These are phyloP conservation scores for Cryphonectria radicalis DNA, from an alignment of 2,329 filamentous ascomycete genomes.

Conservation along the genomic window DNA sequence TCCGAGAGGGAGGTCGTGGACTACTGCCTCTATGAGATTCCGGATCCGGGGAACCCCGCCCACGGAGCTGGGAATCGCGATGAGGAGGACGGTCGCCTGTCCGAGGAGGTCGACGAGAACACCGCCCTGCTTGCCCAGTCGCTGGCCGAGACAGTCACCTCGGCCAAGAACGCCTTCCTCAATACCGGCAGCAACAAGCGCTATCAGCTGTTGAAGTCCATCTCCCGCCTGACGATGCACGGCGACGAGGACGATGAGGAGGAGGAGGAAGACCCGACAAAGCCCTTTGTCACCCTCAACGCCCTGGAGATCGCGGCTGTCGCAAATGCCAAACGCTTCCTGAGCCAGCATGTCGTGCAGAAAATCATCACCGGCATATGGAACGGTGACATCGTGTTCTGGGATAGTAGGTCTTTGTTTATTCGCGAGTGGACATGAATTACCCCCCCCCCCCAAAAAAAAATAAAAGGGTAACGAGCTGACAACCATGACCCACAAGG, in stretches of 20 bases:
- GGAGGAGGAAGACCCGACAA: constrained; percentile 65
- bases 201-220: constrained; percentile 55
- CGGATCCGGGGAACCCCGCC: constrained; percentile 43
- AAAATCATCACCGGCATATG: constrained; percentile 84
- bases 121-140: constrained; percentile 51
- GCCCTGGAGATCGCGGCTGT: constrained; percentile 86
- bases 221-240: constrained; percentile 59
- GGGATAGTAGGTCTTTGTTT: constrained; percentile 57
- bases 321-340: constrained; percentile 80
- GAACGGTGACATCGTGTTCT: constrained; percentile 86
- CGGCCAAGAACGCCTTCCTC: constrained; percentile 36
- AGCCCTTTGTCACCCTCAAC: constrained; percentile 78
- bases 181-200: constrained; percentile 50
- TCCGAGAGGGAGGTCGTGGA: constrained; percentile 76
- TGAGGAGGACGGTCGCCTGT: constrained; percentile 43
- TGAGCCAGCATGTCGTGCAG: constrained; percentile 80
- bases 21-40: constrained; percentile 74
- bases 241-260: constrained; percentile 48
- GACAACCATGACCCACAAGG: constrained; percentile 37
- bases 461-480: too few relatives aligned
- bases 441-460: too few relatives aligned
- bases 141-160: constrained; percentile 32
- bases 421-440: background rate
- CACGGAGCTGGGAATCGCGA: constrained; percentile 37
- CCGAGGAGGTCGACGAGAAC: constrained; percentile 44